Evolutionary conservation across 352 stramenopile genomes (phyloP).

Genomic region (Pythium dissotocum): DNA sequence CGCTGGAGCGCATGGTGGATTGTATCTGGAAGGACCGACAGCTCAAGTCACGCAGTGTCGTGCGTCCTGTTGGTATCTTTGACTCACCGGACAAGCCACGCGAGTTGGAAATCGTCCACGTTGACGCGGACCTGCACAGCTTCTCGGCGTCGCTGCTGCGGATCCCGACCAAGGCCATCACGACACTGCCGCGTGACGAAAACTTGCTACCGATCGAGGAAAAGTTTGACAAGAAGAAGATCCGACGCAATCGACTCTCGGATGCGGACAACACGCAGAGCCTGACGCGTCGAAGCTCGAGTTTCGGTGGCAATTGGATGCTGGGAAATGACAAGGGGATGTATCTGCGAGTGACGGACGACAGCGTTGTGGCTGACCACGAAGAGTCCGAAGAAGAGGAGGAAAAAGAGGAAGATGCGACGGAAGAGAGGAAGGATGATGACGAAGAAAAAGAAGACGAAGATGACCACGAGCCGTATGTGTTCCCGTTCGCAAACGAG

Average conservation of each 20-base stretch:
- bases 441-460: conserved; percentile 4
- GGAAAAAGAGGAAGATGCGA: not conserved
- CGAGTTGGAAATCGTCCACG: conserved; percentile 53
- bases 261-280: conserved; percentile 21
- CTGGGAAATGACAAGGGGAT: conserved; percentile 76
- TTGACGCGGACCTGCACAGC: conserved; percentile 57
- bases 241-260: not conserved
- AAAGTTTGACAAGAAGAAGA: conserved; percentile 19
- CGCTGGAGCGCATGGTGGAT: conserved; percentile 75
- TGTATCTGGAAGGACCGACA: conserved; percentile 24
- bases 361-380: conserved; percentile 59
- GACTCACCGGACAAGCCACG: conserved; percentile 36
- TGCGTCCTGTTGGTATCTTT: conserved; percentile 42
- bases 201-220: conserved; percentile 50
- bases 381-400: conserved; percentile 44
- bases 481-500: not conserved
- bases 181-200: conserved; percentile 69
- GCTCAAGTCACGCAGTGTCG: not conserved
- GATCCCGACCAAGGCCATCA: conserved; percentile 77
- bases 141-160: conserved; percentile 69
- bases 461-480: conserved; percentile 20
- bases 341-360: conserved; percentile 70
- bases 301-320: conserved; percentile 82
- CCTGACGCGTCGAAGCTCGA: conserved; percentile 3
- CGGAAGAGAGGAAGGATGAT: conserved; percentile 10